Conservation (phyloP, 148 eudicot genomes). For the Pouteria glomerata region DNA sequence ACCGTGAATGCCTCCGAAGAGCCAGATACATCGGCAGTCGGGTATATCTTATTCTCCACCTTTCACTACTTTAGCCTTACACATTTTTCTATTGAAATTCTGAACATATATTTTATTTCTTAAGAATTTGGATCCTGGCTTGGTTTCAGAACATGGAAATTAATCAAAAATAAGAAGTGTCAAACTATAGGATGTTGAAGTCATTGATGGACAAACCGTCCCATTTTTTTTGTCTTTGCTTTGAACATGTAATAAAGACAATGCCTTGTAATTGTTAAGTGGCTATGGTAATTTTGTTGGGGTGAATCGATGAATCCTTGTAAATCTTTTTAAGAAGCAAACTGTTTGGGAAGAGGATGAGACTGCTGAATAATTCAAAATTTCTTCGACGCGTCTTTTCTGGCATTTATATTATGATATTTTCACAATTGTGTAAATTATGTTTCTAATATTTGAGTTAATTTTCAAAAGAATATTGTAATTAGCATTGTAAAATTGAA, state of each 20-base stretch:
- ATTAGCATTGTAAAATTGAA: neutral
- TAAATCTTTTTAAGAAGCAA: too few species aligned
- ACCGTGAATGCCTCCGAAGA: constrained; percentile 82
- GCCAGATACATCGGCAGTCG: constrained; percentile 63
- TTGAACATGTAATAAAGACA: neutral
- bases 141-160: too few species aligned
- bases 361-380: neutral
- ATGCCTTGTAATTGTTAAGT: neutral
- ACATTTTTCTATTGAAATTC: neutral
- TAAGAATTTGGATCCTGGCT: neutral
- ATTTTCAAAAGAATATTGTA: neutral
- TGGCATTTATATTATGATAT: neutral
- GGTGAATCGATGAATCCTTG: neutral
- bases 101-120: neutral
- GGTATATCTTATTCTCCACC: constrained; percentile 32
- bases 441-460: neutral
- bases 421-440: neutral
- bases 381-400: neutral
- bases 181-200: too few species aligned
- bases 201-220: too few species aligned
- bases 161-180: too few species aligned
- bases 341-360: too few species aligned
- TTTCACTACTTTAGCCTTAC: neutral
- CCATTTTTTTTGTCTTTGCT: neutral
- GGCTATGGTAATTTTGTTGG: neutral